phyloP scores from a whole-genome alignment of 495 filamentous ascomycete genomes.

The Collariella sp. region DNA sequence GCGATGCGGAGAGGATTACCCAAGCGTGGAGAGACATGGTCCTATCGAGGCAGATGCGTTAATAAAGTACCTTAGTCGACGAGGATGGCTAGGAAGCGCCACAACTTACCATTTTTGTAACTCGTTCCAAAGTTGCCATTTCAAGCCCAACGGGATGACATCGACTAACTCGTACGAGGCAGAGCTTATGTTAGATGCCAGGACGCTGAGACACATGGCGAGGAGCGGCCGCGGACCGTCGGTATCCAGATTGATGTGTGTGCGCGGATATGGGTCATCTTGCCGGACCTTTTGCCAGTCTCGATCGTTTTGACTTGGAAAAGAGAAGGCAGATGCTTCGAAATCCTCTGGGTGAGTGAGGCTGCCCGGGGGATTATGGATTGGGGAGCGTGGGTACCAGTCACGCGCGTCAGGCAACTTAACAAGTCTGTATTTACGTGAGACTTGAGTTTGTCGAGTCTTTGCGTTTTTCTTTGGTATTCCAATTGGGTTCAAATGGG shows the following conservation, averaged over 20 bases:
- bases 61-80: no score
- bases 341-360: no score
- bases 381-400: no score
- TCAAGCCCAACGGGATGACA: constrained; percentile 10
- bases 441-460: no score
- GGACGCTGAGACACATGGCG: constrained; percentile 16
- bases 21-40: not conserved
- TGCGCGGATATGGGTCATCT: not conserved
- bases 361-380: no score
- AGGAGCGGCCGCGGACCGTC: constrained; percentile 20
- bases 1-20: not conserved
- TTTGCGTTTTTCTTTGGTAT: no score
- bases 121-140: constrained; percentile 14
- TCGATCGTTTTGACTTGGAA: not conserved
- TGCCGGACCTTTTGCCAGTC: not conserved
- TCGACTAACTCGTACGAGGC: constrained; percentile 3
- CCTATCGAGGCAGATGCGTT: constrained; percentile 5
- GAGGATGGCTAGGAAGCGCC: not conserved
- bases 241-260: not conserved
- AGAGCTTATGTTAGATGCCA: constrained; percentile 14
- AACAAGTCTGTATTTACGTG: no score
- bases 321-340: not conserved
- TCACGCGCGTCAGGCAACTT: no score
- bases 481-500: no score
- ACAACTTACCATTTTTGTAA: not conserved